Conservation (phyloP, 805 yeast species). For the Saccharomycopsis vini region DNA sequence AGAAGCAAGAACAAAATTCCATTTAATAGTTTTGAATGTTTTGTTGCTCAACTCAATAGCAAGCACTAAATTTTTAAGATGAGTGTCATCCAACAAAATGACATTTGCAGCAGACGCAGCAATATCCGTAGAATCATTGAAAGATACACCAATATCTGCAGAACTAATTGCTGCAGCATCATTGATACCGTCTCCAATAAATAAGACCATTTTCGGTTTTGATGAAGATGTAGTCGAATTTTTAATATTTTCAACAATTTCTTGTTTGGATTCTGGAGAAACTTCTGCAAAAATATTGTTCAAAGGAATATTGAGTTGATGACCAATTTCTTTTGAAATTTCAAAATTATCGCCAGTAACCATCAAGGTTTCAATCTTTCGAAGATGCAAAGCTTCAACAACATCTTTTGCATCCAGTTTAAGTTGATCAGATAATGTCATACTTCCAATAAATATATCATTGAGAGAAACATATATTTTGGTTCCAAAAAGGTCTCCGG, state of each 20-base stretch:
- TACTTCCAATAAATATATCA: conserved; percentile 48
- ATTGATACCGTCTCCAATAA: conserved; percentile 96
- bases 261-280: conserved; percentile 69
- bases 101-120: conserved; percentile 97
- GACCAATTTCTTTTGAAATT: conserved; percentile 59
- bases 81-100: conserved; percentile 49
- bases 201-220: conserved; percentile 41
- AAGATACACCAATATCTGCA: conserved; percentile 84
- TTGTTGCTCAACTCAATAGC: conserved; percentile 60
- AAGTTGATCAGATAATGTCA: conserved; percentile 60
- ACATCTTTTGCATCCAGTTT: conserved; percentile 59
- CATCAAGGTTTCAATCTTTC: conserved; percentile 63
- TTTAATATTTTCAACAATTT: conserved; percentile 52
- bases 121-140: conserved; percentile 88
- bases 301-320: conserved; percentile 54
- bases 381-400: conserved; percentile 40
- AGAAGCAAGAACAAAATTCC: conserved; percentile 83
- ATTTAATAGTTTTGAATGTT: conserved; percentile 65
- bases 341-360: conserved; percentile 77
- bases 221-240: conserved; percentile 8
- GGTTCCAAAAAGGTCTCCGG: conserved; percentile 17
- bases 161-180: conserved; percentile 94
- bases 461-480: conserved; percentile 44
- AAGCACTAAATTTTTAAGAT: conserved; percentile 32
- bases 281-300: conserved; percentile 66